phyloP scores from a whole-genome alignment of 139 green algal species.

The Coccomyxa sp. region DNA sequence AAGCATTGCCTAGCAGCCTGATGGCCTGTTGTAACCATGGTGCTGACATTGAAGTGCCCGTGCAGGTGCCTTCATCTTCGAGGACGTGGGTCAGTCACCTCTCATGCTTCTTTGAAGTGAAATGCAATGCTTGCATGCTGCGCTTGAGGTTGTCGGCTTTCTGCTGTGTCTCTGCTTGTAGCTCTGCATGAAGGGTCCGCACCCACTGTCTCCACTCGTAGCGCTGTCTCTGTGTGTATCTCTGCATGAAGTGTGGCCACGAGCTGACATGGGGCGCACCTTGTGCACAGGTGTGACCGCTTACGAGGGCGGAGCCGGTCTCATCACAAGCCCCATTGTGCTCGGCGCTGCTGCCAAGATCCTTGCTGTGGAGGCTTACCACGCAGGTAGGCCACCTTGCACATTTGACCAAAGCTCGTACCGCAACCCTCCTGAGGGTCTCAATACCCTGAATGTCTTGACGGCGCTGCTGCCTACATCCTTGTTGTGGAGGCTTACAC shows the following conservation, averaged over 20 bases:
- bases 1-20: background rate
- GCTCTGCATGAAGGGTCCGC: background rate
- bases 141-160: background rate
- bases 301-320: slow-evolving; percentile 18
- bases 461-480: slow-evolving; percentile 16
- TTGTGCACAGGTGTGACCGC: slow-evolving; percentile 44
- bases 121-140: background rate
- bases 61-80: slow-evolving; percentile 48
- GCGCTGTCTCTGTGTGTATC: background rate
- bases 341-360: slow-evolving; percentile 22
- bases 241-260: background rate
- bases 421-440: background rate
- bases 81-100: slow-evolving; percentile 12
- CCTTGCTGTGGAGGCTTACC: slow-evolving; percentile 49
- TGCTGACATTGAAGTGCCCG: background rate
- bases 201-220: background rate
- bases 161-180: background rate
- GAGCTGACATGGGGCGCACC: background rate
- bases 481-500: slow-evolving; percentile 49
- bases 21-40: background rate
- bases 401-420: background rate
- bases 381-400: slow-evolving; percentile 15
- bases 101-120: background rate
- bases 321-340: background rate
- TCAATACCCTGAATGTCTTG: background rate